A percentile compares a stretch with the other conserved stretches of the same genome.
phyloP scores from a whole-genome alignment of 352 stramenopile genomes.

The Pythium apleroticum region DNA sequence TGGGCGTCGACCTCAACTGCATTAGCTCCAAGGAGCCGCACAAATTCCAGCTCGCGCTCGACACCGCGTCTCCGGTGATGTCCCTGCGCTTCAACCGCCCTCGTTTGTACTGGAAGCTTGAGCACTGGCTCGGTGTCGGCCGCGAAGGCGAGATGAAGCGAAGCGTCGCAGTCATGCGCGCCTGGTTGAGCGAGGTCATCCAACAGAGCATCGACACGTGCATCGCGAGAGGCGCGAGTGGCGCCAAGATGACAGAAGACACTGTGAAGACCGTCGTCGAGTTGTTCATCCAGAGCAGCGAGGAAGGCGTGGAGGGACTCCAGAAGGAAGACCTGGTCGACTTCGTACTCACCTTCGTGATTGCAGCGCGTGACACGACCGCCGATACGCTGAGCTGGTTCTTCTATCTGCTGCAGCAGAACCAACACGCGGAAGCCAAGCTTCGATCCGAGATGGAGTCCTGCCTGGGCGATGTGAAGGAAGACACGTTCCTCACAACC shows the following conservation, averaged over 20 bases:
- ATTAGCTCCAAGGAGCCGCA: slow-evolving; percentile 34
- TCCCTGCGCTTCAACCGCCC: slow-evolving; percentile 46
- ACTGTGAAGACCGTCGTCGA: slow-evolving; percentile 17
- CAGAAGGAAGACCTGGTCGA: slow-evolving; percentile 56
- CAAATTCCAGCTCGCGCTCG: slow-evolving; percentile 49
- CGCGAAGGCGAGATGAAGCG: slow-evolving; percentile 34
- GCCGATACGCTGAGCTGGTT: slow-evolving; percentile 65
- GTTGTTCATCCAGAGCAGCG: slow-evolving; percentile 15
- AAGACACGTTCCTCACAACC: slow-evolving; percentile 28
- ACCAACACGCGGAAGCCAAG: slow-evolving; percentile 45
- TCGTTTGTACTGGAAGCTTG: slow-evolving; percentile 49
- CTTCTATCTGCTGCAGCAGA: slow-evolving; percentile 58
- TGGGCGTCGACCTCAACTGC: slow-evolving; percentile 43
- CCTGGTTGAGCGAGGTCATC: slow-evolving; percentile 42
- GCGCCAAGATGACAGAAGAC: not conserved
- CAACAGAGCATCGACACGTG: slow-evolving; percentile 10
- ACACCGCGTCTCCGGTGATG: slow-evolving; percentile 28
- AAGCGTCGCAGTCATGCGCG: slow-evolving; percentile 30
- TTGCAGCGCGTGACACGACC: slow-evolving; percentile 75
- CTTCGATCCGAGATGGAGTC: slow-evolving; percentile 45
- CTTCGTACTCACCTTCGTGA: slow-evolving; percentile 62
- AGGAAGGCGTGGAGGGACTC: slow-evolving; percentile 19
- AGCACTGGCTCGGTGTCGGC: slow-evolving; percentile 41
- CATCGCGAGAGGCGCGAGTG: not conserved
- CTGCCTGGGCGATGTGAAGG: slow-evolving; percentile 4